Conservation (phyloP, 2,329 filamentous ascomycete species). For the Pyrenochaeta sp. region DNA sequence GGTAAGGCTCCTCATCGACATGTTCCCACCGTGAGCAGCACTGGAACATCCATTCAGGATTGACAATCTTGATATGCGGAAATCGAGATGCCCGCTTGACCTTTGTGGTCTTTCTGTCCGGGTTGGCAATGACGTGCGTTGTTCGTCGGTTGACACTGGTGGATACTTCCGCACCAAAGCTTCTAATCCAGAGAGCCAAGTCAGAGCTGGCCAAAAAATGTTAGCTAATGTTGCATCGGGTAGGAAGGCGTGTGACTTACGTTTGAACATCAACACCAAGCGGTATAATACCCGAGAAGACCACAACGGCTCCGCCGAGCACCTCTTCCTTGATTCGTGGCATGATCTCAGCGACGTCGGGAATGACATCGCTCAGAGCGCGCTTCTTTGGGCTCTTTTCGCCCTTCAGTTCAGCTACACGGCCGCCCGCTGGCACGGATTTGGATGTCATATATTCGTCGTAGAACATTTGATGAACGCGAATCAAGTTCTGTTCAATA, state of each 20-base stretch:
- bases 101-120: constrained; percentile 81
- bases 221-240: constrained; percentile 19
- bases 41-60: constrained; percentile 86
- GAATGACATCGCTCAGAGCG: constrained; percentile 65
- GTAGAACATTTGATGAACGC: constrained; percentile 82
- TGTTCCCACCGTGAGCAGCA: constrained; percentile 84
- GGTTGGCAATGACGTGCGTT: constrained; percentile 77
- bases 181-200: constrained; percentile 83
- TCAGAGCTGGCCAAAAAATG: constrained; percentile 68
- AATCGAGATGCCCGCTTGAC: constrained; percentile 85
- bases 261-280: constrained; percentile 76
- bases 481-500: constrained; percentile 77
- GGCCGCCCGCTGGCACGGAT: constrained; percentile 51
- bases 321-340: constrained; percentile 79
- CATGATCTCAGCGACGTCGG: constrained; percentile 87
- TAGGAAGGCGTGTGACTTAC: constrained; percentile 42
- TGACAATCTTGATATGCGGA: constrained; percentile 86
- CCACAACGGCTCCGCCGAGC: constrained; percentile 77
- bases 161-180: constrained; percentile 78
- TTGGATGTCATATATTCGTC: constrained; percentile 74
- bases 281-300: constrained; percentile 90
- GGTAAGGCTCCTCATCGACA: constrained; percentile 78
- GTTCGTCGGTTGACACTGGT: constrained; percentile 61
- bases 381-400: constrained; percentile 60
- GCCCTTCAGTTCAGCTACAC: constrained; percentile 59